Conservation (phyloP, 108 stramenopile species). For the Licmophora abbreviata region DNA sequence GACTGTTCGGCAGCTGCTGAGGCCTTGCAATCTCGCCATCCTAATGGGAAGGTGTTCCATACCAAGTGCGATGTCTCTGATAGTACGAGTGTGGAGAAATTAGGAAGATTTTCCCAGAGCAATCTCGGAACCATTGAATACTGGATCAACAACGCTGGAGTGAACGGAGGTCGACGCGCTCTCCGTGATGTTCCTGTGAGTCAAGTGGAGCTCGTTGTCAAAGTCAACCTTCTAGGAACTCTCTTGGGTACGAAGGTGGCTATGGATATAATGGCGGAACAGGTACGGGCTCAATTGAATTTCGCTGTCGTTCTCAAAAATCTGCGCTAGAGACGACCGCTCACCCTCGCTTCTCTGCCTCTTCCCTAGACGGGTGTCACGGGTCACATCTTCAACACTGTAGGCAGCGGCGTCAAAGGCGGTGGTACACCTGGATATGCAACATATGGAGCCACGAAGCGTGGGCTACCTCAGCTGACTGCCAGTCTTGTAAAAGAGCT, state of each 20-base stretch:
- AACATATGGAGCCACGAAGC: slow-evolving; percentile 87
- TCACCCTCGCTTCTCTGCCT: neutral
- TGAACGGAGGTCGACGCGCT: slow-evolving; percentile 83
- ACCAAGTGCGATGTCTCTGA: slow-evolving; percentile 85
- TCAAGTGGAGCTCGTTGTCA: slow-evolving; percentile 79
- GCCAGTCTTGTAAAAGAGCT: slow-evolving; percentile 77
- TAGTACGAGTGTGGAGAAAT: slow-evolving; percentile 36
- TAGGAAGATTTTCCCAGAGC: slow-evolving; percentile 69
- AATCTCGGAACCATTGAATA: slow-evolving; percentile 81
- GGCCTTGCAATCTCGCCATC: slow-evolving; percentile 50
- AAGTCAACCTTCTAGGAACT: slow-evolving; percentile 79
- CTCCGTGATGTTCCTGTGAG: slow-evolving; percentile 63
- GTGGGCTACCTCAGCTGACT: slow-evolving; percentile 85
- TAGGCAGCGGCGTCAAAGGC: slow-evolving; percentile 85
- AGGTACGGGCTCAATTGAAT: slow-evolving; percentile 10
- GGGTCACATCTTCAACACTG: slow-evolving; percentile 88
- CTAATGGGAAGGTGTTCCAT: slow-evolving; percentile 63
- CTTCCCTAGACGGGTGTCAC: slow-evolving; percentile 46
- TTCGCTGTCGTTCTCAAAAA: neutral
- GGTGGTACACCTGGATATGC: slow-evolving; percentile 92
- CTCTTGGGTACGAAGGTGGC: slow-evolving; percentile 82
- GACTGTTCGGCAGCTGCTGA: slow-evolving; percentile 68
- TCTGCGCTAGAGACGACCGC: neutral
- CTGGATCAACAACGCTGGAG: slow-evolving; percentile 91
- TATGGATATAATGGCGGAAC: slow-evolving; percentile 83